Conservation (phyloP, 768 basidiomycete species). For the Amylocystis lapponica region DNA sequence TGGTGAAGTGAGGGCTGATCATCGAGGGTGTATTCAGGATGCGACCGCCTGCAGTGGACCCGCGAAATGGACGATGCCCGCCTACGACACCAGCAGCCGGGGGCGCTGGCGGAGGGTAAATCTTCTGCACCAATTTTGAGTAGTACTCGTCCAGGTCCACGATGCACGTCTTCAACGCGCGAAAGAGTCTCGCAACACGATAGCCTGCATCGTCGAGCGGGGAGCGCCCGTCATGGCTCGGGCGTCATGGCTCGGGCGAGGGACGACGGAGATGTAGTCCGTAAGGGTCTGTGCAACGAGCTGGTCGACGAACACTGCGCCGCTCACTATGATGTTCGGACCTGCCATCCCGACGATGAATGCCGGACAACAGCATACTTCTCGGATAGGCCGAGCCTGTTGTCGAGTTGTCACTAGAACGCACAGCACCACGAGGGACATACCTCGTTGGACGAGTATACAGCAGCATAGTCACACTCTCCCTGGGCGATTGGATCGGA, state of each 20-base stretch:
- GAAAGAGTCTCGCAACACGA: background rate
- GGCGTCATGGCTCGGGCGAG: slow-evolving; percentile 14
- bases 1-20: slow-evolving; percentile 3
- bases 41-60: too few relatives aligned
- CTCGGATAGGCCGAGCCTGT: slow-evolving; percentile 5
- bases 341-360: slow-evolving; percentile 15
- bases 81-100: background rate
- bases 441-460: slow-evolving; percentile 6
- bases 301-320: slow-evolving; percentile 16
- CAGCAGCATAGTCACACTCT: slow-evolving; percentile 5
- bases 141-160: slow-evolving; percentile 7
- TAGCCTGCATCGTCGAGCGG: background rate
- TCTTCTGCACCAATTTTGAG: background rate
- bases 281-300: slow-evolving; percentile 14
- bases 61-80: background rate
- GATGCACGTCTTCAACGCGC: background rate
- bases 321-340: slow-evolving; percentile 12
- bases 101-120: background rate
- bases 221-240: slow-evolving; percentile 1
- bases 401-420: background rate
- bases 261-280: slow-evolving; percentile 9
- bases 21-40: background rate
- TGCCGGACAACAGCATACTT: slow-evolving; percentile 16
- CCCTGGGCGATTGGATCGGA: slow-evolving; percentile 10
- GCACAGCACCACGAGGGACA: background rate